A percentile compares a stretch with the other conserved stretches of the same genome.
phyloP scores from a whole-genome alignment of 2,329 filamentous ascomycete genomes.

The Diaporthe velutina region DNA sequence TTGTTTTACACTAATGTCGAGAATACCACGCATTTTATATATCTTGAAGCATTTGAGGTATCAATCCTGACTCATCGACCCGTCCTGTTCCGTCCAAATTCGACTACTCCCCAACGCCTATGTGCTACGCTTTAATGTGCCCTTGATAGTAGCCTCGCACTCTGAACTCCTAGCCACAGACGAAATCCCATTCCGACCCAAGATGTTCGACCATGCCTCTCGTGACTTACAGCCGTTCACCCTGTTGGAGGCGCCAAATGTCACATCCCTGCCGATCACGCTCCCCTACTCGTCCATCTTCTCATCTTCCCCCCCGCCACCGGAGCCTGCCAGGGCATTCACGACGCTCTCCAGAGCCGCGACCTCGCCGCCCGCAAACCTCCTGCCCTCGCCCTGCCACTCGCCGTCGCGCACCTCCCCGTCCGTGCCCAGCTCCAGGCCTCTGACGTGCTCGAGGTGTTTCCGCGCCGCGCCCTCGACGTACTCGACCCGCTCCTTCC shows the following conservation, averaged over 20 bases:
- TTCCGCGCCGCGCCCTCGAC: slow-evolving; percentile 83
- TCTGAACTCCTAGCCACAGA: neutral
- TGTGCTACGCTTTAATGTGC: neutral
- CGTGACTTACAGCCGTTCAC: neutral
- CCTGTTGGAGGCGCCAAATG: neutral
- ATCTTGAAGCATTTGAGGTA: slow-evolving; percentile 1
- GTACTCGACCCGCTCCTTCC: slow-evolving; percentile 82
- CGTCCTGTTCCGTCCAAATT: neutral
- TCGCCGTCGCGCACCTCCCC: slow-evolving; percentile 76
- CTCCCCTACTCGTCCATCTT: slow-evolving; percentile 5
- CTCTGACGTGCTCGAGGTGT: slow-evolving; percentile 79
- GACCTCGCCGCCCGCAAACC: slow-evolving; percentile 65
- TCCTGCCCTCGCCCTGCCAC: slow-evolving; percentile 69
- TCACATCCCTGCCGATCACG: neutral
- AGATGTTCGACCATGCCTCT: neutral
- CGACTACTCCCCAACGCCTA: neutral
- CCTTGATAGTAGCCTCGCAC: neutral
- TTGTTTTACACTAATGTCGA: neutral
- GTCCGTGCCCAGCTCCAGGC: slow-evolving; percentile 72
- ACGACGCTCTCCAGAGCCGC: slow-evolving; percentile 68
- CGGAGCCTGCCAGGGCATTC: slow-evolving; percentile 54
- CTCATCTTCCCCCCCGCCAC: slow-evolving; percentile 41
- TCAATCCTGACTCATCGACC: neutral
- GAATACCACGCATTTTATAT: neutral
- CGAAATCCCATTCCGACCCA: neutral